Evolutionary conservation across 2,329 filamentous ascomycete genomes (phyloP).

Genomic region (Chrysoporthe cubensis): DNA sequence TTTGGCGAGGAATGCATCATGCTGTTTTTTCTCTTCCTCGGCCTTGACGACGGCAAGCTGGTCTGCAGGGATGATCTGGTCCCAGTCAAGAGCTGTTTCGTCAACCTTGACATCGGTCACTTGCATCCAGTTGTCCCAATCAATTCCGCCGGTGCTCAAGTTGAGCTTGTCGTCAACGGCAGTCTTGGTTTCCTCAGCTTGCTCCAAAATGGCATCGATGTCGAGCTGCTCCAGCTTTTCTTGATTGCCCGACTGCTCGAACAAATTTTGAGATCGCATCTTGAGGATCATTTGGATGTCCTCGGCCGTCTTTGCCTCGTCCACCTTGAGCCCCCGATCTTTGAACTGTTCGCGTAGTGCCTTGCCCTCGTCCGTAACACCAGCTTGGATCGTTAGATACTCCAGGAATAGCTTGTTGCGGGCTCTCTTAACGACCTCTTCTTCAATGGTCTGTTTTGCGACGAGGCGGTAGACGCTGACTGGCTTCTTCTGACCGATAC

Average conservation of each 20-base stretch:
- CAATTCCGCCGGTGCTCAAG: slow-evolving; percentile 83
- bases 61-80: slow-evolving; percentile 95
- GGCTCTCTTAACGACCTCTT: slow-evolving; percentile 94
- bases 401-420: slow-evolving; percentile 97
- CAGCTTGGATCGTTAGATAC: slow-evolving; percentile 95
- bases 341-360: slow-evolving; percentile 75
- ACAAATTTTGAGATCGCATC: slow-evolving; percentile 98
- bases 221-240: slow-evolving; percentile 95
- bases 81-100: slow-evolving; percentile 80
- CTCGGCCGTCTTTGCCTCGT: slow-evolving; percentile 86
- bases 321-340: slow-evolving; percentile 73
- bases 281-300: slow-evolving; percentile 97
- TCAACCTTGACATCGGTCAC: slow-evolving; percentile 98
- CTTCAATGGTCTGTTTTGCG: slow-evolving; percentile 97
- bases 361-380: slow-evolving; percentile 93
- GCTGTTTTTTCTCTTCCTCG: slow-evolving; percentile 81
- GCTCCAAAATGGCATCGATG: slow-evolving; percentile 95
- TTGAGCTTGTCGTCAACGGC: slow-evolving; percentile 91
- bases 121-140: slow-evolving; percentile 93
- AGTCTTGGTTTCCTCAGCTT: slow-evolving; percentile 95
- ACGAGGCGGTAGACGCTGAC: slow-evolving; percentile 97
- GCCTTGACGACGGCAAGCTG: slow-evolving; percentile 87
- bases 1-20: slow-evolving; percentile 81
- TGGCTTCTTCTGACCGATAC: slow-evolving; percentile 94
- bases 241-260: slow-evolving; percentile 96